Evolutionary conservation across 495 filamentous ascomycete species (phyloP).

Genomic region (Penicillium cosmopolitanum): DNA sequence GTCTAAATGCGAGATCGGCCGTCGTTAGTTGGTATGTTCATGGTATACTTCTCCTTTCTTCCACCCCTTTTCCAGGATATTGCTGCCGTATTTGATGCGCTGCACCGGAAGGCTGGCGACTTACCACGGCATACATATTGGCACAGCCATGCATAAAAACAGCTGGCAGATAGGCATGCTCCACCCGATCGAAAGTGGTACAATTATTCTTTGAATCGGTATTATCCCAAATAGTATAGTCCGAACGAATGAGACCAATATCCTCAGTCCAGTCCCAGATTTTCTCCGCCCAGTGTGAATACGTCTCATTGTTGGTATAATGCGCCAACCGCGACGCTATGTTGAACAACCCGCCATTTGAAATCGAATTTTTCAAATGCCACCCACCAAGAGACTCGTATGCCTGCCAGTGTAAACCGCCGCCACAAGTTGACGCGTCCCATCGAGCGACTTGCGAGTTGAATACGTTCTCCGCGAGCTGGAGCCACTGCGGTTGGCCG

Average conservation of each 20-base stretch:
- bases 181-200: constrained; percentile 51
- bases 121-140: constrained; percentile 73
- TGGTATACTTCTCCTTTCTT: background rate
- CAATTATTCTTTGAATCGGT: constrained; percentile 35
- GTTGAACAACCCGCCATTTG: constrained; percentile 81
- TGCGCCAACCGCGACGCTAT: constrained; percentile 73
- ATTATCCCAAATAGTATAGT: constrained; percentile 64
- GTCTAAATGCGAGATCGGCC: constrained; percentile 45
- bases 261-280: constrained; percentile 71
- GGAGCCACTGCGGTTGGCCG: constrained; percentile 72
- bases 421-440: constrained; percentile 68
- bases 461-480: constrained; percentile 78
- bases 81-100: too few relatives aligned
- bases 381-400: constrained; percentile 78
- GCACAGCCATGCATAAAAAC: constrained; percentile 67
- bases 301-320: constrained; percentile 78
- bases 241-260: constrained; percentile 63
- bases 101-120: constrained; percentile 16
- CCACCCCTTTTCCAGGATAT: background rate
- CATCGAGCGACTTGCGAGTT: constrained; percentile 73
- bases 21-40: background rate
- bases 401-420: constrained; percentile 87
- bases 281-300: constrained; percentile 75
- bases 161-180: constrained; percentile 71
- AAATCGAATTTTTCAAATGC: constrained; percentile 79